A percentile compares a stretch with the other conserved stretches of the same genome.
phyloP scores from a whole-genome alignment of 768 basidiomycete species.

The Lentinula boryana region DNA sequence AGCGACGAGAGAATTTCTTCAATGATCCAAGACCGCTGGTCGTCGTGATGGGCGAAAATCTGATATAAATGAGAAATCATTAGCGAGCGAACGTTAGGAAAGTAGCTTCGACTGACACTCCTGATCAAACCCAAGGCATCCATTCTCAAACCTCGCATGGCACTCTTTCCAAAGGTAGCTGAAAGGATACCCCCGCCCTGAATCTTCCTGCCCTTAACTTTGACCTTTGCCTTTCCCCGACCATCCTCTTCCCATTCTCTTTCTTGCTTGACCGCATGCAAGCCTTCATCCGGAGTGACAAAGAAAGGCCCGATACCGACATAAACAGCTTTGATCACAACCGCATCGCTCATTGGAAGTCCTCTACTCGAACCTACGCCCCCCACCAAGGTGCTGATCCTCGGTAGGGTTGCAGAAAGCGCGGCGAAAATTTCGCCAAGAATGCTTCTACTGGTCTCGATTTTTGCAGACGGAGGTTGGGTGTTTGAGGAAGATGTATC shows the following conservation, averaged over 20 bases:
- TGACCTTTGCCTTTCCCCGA: slow-evolving; percentile 34
- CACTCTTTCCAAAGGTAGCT: slow-evolving; percentile 66
- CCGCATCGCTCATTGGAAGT: slow-evolving; percentile 75
- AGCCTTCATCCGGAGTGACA: slow-evolving; percentile 61
- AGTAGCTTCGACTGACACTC: slow-evolving; percentile 48
- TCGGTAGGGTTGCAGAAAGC: slow-evolving; percentile 63
- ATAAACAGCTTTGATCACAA: slow-evolving; percentile 91
- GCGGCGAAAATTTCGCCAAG: slow-evolving; percentile 71
- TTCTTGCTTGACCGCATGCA: slow-evolving; percentile 45
- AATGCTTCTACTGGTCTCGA: slow-evolving; percentile 35
- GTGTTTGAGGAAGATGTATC: slow-evolving; percentile 1
- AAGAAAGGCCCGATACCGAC: slow-evolving; percentile 95
- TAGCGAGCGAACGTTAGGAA: not conserved
- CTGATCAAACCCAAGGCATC: slow-evolving; percentile 82
- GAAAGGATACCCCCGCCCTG: slow-evolving; percentile 42
- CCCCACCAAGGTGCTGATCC: slow-evolving; percentile 68
- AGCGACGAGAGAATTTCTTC: slow-evolving; percentile 91
- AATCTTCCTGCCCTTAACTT: slow-evolving; percentile 51
- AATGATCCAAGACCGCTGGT: slow-evolving; percentile 95
- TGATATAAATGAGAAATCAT: slow-evolving; percentile 20
- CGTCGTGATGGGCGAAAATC: slow-evolving; percentile 90
- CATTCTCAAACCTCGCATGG: slow-evolving; percentile 76
- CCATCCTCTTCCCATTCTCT: slow-evolving; percentile 40
- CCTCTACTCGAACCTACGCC: slow-evolving; percentile 48
- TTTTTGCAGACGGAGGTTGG: slow-evolving; percentile 8